Evolutionary conservation across 2,329 filamentous ascomycete genomes (phyloP).

Genomic region (Pyricularia pennisetigena): DNA sequence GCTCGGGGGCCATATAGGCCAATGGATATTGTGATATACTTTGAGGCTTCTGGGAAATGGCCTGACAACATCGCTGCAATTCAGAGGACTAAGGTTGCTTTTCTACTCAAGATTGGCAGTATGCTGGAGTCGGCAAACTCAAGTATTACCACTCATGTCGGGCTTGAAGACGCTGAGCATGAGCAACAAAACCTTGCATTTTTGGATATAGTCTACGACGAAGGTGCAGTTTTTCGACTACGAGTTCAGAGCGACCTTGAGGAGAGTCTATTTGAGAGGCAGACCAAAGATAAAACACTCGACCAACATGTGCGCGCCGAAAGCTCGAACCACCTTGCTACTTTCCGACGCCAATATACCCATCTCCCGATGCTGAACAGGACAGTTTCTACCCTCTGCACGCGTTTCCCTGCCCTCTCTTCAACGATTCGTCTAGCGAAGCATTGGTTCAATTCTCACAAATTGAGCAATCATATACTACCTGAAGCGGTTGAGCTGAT

Average conservation of each 20-base stretch:
- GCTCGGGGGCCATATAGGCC: slow-evolving; percentile 38
- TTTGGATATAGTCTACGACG: slow-evolving; percentile 70
- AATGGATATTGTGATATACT: slow-evolving; percentile 76
- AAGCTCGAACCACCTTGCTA: slow-evolving; percentile 57
- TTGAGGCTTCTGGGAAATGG: slow-evolving; percentile 90
- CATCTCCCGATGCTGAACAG: slow-evolving; percentile 73
- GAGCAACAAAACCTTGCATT: slow-evolving; percentile 69
- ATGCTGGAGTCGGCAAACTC: slow-evolving; percentile 51
- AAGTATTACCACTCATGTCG: slow-evolving; percentile 57
- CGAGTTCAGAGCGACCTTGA: slow-evolving; percentile 87
- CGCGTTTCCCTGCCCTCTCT: slow-evolving; percentile 69
- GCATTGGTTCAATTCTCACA: slow-evolving; percentile 79
- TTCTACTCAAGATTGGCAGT: slow-evolving; percentile 67
- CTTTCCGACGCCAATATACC: slow-evolving; percentile 61
- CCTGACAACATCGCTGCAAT: slow-evolving; percentile 86
- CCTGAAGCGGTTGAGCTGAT: slow-evolving; percentile 81
- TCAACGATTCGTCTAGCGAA: slow-evolving; percentile 78
- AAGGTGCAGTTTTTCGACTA: slow-evolving; percentile 68
- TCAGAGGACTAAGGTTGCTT: slow-evolving; percentile 87
- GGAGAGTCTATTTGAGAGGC: slow-evolving; percentile 67
- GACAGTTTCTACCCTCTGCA: slow-evolving; percentile 69
- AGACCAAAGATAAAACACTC: slow-evolving; percentile 62
- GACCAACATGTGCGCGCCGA: slow-evolving; percentile 58
- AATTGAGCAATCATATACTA: slow-evolving; percentile 64
- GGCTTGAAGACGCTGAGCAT: slow-evolving; percentile 65